Percentiles rank a stretch among this genome's conserved stretches.
phyloP scores from a whole-genome alignment of 768 basidiomycete species.

The Tulasnella sp. region DNA sequence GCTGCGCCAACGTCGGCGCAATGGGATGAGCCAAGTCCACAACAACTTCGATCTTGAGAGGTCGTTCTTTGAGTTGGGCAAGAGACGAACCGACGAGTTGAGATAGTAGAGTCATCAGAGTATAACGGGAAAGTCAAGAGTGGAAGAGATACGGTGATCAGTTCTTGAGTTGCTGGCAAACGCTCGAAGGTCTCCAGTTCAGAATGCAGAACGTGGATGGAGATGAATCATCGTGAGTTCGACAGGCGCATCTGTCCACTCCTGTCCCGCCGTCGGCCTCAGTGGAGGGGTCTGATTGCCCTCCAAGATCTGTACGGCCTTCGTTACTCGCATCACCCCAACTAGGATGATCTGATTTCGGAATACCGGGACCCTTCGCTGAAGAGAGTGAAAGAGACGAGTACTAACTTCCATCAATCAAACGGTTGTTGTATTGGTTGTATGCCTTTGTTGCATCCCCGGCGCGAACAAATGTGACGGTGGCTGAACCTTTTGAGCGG shows the following conservation, averaged over 20 bases:
- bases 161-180: neutral
- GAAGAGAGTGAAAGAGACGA: neutral
- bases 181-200: neutral
- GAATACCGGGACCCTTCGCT: no score
- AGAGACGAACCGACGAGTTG: neutral
- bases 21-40: conserved; percentile 69
- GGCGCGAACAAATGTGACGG: conserved; percentile 72
- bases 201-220: neutral
- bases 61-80: conserved; percentile 59
- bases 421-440: conserved; percentile 92
- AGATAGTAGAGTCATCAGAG: neutral
- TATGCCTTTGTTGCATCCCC: conserved; percentile 90
- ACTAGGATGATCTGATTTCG: no score
- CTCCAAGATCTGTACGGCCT: no score
- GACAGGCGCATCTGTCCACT: no score
- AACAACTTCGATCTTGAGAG: conserved; percentile 98
- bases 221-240: no score
- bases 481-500: conserved; percentile 82
- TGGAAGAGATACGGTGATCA: neutral
- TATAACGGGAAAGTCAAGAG: neutral
- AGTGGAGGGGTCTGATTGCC: no score
- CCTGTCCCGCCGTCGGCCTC: no score
- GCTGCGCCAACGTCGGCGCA: conserved; percentile 57
- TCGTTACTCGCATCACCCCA: no score
- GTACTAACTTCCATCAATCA: conserved; percentile 99